A percentile compares a stretch with the other conserved stretches of the same genome.
Conservation (phyloP, 805 yeast genomes). For the Starmerella khaoyaiensis region DNA sequence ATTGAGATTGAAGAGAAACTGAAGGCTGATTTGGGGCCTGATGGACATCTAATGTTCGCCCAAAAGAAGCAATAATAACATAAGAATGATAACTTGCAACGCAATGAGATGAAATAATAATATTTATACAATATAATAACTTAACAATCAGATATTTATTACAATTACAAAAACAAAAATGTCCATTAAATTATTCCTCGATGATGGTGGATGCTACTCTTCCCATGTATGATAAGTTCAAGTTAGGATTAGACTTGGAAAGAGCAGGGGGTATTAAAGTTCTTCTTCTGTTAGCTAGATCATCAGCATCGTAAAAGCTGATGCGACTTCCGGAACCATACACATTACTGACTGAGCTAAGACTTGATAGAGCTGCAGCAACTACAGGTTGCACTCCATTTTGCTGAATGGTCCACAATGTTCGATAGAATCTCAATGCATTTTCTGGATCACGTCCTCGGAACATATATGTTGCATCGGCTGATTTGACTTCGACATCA, state of each 20-base stretch:
- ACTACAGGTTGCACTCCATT: constrained; percentile 11
- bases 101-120: neutral
- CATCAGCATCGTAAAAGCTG: constrained; percentile 3
- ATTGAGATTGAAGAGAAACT: constrained; percentile 17
- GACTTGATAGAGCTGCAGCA: constrained; percentile 1
- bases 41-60: constrained; percentile 17
- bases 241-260: constrained; percentile 10
- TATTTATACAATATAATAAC: neutral
- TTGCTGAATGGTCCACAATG: constrained; percentile 14
- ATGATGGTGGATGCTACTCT: constrained; percentile 16
- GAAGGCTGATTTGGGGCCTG: constrained; percentile 9
- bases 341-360: neutral
- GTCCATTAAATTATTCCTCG: constrained; percentile 17
- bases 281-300: constrained; percentile 7
- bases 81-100: neutral
- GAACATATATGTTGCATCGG: constrained; percentile 22
- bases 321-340: too few relatives aligned
- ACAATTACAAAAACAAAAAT: constrained; percentile 1
- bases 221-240: constrained; percentile 10
- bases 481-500: constrained; percentile 20
- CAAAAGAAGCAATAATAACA: neutral
- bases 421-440: constrained; percentile 16
- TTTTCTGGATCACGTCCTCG: constrained; percentile 20
- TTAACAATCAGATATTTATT: neutral
- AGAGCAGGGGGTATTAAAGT: constrained; percentile 19